phyloP scores from a whole-genome alignment of 257 asterid species.

The Solanum tarapatanum region DNA sequence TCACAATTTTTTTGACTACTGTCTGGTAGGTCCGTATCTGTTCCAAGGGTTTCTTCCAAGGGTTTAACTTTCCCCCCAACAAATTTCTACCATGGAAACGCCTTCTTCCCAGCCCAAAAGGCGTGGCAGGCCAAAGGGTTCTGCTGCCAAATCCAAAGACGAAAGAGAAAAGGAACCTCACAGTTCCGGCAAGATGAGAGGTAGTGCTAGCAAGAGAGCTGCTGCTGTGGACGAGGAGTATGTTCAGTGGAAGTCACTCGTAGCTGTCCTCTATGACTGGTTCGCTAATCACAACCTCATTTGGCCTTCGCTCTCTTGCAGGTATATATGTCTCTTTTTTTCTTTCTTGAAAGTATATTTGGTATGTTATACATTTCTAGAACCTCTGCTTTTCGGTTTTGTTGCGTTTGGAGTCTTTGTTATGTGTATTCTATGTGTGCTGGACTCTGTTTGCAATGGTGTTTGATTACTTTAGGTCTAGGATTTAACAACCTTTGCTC shows the following conservation, averaged over 20 bases:
- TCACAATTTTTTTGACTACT: background rate
- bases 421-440: background rate
- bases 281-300: constrained; percentile 41
- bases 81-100: constrained; percentile 16
- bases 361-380: background rate
- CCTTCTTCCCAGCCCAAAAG: constrained; percentile 56
- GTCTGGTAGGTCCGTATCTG: background rate
- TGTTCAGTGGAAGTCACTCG: constrained; percentile 80
- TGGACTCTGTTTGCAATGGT: background rate
- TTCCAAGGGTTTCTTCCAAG: background rate
- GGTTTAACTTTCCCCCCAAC: constrained; percentile 1
- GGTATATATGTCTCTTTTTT: constrained; percentile 3
- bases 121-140: constrained; percentile 95
- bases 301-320: constrained; percentile 48
- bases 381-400: background rate
- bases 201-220: constrained; percentile 24
- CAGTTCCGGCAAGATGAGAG: constrained; percentile 21
- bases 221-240: constrained; percentile 63
- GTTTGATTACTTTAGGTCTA: background rate
- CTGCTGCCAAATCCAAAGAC: constrained; percentile 59
- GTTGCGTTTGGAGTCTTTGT: background rate
- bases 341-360: background rate
- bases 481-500: background rate
- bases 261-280: constrained; percentile 64
- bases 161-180: constrained; percentile 42